Evolutionary conservation across 2,329 filamentous ascomycete species (phyloP), one percentile per base, ranked within the genome.

Genomic region (Hyphodiscus sp.): DNA sequence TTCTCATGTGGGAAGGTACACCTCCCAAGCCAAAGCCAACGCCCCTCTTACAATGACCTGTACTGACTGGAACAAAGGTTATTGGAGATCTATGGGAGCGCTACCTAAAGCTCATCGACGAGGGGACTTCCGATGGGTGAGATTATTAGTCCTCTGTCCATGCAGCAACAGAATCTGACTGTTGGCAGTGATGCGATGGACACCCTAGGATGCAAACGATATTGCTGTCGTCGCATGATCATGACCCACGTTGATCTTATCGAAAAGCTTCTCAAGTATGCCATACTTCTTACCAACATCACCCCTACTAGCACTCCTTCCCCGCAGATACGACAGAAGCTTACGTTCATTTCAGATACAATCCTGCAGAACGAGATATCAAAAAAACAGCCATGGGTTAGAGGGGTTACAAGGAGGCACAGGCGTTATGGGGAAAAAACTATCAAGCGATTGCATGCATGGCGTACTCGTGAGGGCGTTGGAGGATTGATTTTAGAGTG

Each of bases 201-300:
- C 72, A 82, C 91, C 69, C 84, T 99, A 50, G 91, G 91, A 53
- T 87, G 95, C 68, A 92, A 90, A 74, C 84, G 94, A 64, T 99
- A 99, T 78, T 99, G 94, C 81, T 99, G 94, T 77, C 89, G 94
- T 65, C 87, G 94, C 68, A 99, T 99, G 94, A 85, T 99, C 72
- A 96, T 99, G 88, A 99, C 94, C 56, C 94, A 99, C 74, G 94
- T 99, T 66, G 94, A 99, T 71, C 79, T 99, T 58, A 96, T 99
- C 65, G 94, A 99, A 79, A 99, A 99, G 76, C 83, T 99, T 49
- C 83, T 99, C 61, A 89, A 92, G 89, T 95, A 85, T 64, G 64
- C 58, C 45, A 26, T 18, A 20, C 30, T 44, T 2, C 50, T 48
- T 29, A 43, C 41, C 33, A 30, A 23, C 15, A 10, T 47, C 30